Evolutionary conservation across 1,284 basidiomycete species (phyloP).

Genomic region (Malassezia sp.): DNA sequence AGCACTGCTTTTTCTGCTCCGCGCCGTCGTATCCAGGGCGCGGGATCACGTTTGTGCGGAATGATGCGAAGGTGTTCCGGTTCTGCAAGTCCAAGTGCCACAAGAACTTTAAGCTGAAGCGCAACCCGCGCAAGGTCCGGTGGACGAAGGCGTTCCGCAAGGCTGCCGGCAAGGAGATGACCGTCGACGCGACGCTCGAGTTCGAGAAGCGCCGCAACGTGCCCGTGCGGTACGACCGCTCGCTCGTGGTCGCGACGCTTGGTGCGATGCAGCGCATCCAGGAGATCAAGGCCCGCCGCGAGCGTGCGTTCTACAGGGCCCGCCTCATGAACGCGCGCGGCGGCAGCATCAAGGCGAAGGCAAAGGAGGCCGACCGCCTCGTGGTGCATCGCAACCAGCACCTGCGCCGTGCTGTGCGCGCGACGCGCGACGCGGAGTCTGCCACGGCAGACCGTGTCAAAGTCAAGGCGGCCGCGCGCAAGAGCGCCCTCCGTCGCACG

Average conservation of each 20-base stretch:
- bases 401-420: slow-evolving; percentile 30
- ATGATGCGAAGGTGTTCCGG: slow-evolving; percentile 41
- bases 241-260: slow-evolving; percentile 84
- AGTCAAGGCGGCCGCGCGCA: slow-evolving; percentile 28
- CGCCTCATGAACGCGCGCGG: slow-evolving; percentile 37
- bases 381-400: slow-evolving; percentile 38
- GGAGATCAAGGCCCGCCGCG: slow-evolving; percentile 81
- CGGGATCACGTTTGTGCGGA: slow-evolving; percentile 46
- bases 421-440: slow-evolving; percentile 15
- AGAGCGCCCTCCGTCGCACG: slow-evolving; percentile 29
- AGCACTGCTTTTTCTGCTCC: slow-evolving; percentile 59
- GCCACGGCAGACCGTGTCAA: slow-evolving; percentile 23
- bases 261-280: slow-evolving; percentile 90
- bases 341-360: slow-evolving; percentile 30
- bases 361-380: slow-evolving; percentile 33
- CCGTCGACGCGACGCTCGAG: slow-evolving; percentile 93
- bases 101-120: slow-evolving; percentile 74
- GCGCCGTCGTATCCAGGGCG: slow-evolving; percentile 89
- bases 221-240: slow-evolving; percentile 92
- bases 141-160: slow-evolving; percentile 99
- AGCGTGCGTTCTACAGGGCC: slow-evolving; percentile 70
- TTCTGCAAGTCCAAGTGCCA: slow-evolving; percentile 47
- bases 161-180: slow-evolving; percentile 99
- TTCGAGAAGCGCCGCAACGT: slow-evolving; percentile 99
- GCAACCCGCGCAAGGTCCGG: slow-evolving; percentile 94